These are phyloP conservation scores for Schwanniomyces sp. DNA, from an alignment of 805 yeast species.

Conservation along the genomic window DNA sequence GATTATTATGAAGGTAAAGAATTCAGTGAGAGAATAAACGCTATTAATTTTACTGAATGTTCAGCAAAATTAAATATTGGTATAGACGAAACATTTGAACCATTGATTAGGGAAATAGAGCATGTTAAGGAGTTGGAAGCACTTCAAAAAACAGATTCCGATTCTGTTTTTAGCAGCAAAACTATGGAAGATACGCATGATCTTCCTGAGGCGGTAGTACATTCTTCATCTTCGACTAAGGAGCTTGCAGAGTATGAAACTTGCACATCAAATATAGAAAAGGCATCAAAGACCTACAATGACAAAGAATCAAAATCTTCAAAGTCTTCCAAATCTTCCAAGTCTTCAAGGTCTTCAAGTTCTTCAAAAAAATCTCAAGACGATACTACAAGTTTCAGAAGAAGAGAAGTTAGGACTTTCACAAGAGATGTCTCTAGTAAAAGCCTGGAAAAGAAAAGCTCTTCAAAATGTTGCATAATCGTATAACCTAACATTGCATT, in stretches of 20 bases:
- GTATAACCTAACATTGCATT: neutral
- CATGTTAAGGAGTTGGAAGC: neutral
- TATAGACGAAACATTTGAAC: conserved; percentile 28
- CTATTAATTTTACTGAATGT: conserved; percentile 28
- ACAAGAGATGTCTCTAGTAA: neutral
- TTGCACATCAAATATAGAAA: too few relatives aligned
- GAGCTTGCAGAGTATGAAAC: too few relatives aligned
- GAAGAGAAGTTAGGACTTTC: neutral
- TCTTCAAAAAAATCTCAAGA: neutral
- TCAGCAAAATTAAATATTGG: conserved; percentile 18
- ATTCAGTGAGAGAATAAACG: conserved; percentile 26
- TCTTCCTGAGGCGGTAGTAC: too few relatives aligned
- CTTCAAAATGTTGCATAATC: neutral
- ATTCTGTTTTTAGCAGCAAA: neutral
- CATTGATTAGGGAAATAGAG: conserved; percentile 14
- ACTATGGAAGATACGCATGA: neutral
- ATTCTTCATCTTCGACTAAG: too few relatives aligned
- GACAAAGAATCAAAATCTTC: too few relatives aligned
- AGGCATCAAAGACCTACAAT: too few relatives aligned
- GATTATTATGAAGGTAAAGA: conserved; percentile 25
- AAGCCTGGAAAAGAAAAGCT: neutral
- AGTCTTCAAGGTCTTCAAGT: too few relatives aligned
- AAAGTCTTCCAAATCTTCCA: too few relatives aligned
- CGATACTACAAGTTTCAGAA: neutral
- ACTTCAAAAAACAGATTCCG: neutral